phyloP scores from a whole-genome alignment of 345 rosid species.

The Nasturtium officinale region DNA sequence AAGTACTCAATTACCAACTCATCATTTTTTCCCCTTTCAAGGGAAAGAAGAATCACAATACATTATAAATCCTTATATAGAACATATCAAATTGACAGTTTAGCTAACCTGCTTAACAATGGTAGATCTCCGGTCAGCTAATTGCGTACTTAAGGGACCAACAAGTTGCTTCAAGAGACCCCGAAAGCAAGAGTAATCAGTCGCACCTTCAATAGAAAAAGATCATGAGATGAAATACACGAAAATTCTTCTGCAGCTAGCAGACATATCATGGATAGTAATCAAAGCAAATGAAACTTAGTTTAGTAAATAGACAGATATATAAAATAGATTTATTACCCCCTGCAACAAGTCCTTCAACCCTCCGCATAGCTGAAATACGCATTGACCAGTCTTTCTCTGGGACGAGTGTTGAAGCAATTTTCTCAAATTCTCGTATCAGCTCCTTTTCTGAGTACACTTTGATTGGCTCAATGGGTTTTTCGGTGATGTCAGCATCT shows the following conservation, averaged over 20 bases:
- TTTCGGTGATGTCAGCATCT: constrained; percentile 75
- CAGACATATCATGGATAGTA: constrained; percentile 11
- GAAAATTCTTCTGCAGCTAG: constrained; percentile 20
- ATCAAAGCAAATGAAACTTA: constrained; percentile 20
- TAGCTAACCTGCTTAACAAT: constrained; percentile 88
- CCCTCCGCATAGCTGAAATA: constrained; percentile 96
- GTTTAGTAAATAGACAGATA: neutral
- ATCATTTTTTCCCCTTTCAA: constrained; percentile 19
- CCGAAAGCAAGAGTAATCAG: constrained; percentile 78
- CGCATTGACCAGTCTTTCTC: constrained; percentile 99
- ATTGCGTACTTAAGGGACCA: constrained; percentile 79
- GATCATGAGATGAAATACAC: constrained; percentile 21
- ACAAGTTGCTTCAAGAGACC: constrained; percentile 94
- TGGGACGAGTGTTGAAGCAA: constrained; percentile 82
- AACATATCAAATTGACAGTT: neutral
- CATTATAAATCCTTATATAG: constrained; percentile 7
- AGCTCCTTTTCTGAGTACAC: constrained; percentile 97
- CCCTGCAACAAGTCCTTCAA: constrained; percentile 96
- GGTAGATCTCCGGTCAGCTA: constrained; percentile 93
- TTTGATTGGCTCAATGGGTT: constrained; percentile 78
- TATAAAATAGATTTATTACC: constrained; percentile 46
- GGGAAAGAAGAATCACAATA: constrained; percentile 16
- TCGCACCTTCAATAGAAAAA: constrained; percentile 65
- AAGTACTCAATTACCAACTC: constrained; percentile 9
- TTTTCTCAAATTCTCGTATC: constrained; percentile 88